These are phyloP conservation scores for Leccinum boreale DNA, from an alignment of 768 basidiomycete species.

Conservation along the genomic window DNA sequence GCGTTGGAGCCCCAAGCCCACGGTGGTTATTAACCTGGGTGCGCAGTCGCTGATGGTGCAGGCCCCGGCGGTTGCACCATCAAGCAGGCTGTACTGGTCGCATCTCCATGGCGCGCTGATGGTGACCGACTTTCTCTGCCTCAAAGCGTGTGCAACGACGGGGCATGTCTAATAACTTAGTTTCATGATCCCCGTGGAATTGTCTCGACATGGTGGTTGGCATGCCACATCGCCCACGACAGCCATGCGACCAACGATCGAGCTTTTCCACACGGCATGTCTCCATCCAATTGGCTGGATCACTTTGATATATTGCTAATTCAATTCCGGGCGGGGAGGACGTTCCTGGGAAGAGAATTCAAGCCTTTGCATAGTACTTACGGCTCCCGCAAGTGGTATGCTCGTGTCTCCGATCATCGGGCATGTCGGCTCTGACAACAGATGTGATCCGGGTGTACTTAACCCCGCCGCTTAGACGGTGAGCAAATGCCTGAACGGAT, in stretches of 20 bases:
- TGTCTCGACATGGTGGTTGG: constrained; percentile 31
- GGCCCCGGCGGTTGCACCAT: constrained; percentile 88
- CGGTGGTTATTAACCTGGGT: constrained; percentile 33
- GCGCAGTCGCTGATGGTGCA: constrained; percentile 76
- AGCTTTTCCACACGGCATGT: constrained; percentile 57
- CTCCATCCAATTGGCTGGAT: constrained; percentile 24
- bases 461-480: constrained; percentile 58
- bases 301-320: constrained; percentile 38
- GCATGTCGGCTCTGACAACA: constrained; percentile 20
- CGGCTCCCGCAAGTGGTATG: constrained; percentile 46
- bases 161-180: constrained; percentile 53
- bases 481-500: constrained; percentile 71
- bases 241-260: constrained; percentile 85
- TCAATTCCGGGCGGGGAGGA: constrained; percentile 85
- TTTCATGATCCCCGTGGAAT: neutral
- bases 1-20: neutral
- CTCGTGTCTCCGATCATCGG: neutral
- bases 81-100: constrained; percentile 42
- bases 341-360: constrained; percentile 62
- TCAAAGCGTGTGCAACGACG: constrained; percentile 96
- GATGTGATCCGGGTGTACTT: constrained; percentile 59
- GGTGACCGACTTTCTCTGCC: constrained; percentile 54
- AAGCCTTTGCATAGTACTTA: constrained; percentile 42
- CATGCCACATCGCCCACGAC: constrained; percentile 74
- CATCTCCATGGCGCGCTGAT: neutral